A percentile compares a stretch with the other conserved stretches of the same genome.
Conservation (phyloP, 768 basidiomycete genomes). For the Krasilnikovozyma curviuscula region DNA sequence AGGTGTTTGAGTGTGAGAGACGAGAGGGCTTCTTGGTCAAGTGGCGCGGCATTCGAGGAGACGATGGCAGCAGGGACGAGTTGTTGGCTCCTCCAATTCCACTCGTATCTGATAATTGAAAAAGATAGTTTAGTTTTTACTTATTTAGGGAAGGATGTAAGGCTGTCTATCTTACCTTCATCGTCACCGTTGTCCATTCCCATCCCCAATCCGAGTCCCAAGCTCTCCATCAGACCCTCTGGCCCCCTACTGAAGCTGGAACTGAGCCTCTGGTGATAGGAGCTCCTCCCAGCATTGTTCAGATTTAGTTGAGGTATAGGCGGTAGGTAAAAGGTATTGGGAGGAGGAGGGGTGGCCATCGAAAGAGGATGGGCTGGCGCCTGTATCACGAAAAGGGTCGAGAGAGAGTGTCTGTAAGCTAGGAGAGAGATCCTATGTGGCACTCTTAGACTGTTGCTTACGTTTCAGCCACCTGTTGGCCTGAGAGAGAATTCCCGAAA, state of each 20-base stretch:
- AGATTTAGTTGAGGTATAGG: conserved; percentile 1
- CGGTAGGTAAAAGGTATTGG: neutral
- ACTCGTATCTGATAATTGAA: neutral
- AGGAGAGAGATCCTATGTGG: too few species aligned
- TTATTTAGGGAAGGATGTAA: neutral
- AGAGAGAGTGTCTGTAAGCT: too few species aligned
- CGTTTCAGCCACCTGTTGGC: too few species aligned
- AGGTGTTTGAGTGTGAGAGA: neutral
- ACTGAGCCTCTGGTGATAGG: neutral
- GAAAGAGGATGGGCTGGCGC: too few species aligned
- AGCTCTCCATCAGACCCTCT: conserved; percentile 7
- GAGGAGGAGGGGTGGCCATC: conserved; percentile 4
- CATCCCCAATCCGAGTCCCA: neutral
- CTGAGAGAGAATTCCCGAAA: too few species aligned
- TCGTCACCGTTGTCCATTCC: neutral
- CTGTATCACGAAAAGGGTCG: too few species aligned
- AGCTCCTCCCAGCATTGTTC: neutral
- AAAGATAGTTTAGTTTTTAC: neutral
- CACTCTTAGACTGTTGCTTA: too few species aligned
- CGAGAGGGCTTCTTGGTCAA: neutral
- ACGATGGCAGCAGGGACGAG: conserved; percentile 9
- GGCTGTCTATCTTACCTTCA: neutral
- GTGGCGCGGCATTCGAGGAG: conserved; percentile 1
- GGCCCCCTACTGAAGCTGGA: conserved; percentile 8
- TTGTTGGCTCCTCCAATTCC: conserved; percentile 6